A percentile compares a stretch with the other conserved stretches of the same genome.
phyloP scores from a whole-genome alignment of 1,139 yeast genomes.

The Meyerozyma sp. region DNA sequence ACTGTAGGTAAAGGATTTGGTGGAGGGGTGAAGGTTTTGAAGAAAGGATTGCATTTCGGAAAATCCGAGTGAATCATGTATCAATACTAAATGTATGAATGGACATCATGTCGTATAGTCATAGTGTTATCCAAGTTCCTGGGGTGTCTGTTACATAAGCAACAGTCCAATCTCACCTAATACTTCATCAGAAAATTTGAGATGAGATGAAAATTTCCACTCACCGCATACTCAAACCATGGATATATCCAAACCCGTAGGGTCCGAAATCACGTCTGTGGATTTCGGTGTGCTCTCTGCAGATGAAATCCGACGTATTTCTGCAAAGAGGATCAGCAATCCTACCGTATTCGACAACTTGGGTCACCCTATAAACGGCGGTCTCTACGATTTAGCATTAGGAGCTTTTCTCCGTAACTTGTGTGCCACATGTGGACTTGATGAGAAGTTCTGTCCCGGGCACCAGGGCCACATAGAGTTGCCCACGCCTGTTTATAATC shows the following conservation, averaged over 20 bases:
- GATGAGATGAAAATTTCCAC: slow-evolving; percentile 1
- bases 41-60: slow-evolving; percentile 33
- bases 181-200: neutral
- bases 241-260: slow-evolving; percentile 96
- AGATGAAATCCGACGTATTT: slow-evolving; percentile 75
- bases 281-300: slow-evolving; percentile 86
- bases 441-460: slow-evolving; percentile 94
- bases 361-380: slow-evolving; percentile 93
- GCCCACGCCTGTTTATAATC: slow-evolving; percentile 93
- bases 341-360: slow-evolving; percentile 92
- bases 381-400: slow-evolving; percentile 86
- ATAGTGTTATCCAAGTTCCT: neutral
- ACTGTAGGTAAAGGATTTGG: slow-evolving; percentile 35
- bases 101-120: neutral
- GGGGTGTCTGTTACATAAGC: neutral
- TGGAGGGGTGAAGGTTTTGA: slow-evolving; percentile 32
- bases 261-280: slow-evolving; percentile 87
- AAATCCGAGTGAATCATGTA: neutral
- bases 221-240: slow-evolving; percentile 26
- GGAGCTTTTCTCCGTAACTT: slow-evolving; percentile 89
- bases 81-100: neutral
- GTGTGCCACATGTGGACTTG: slow-evolving; percentile 95
- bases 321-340: slow-evolving; percentile 92
- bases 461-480: slow-evolving; percentile 97
- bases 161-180: neutral